These are phyloP conservation scores for Nicotiana noctiflora DNA, from an alignment of 257 asterid genomes.

Conservation along the genomic window DNA sequence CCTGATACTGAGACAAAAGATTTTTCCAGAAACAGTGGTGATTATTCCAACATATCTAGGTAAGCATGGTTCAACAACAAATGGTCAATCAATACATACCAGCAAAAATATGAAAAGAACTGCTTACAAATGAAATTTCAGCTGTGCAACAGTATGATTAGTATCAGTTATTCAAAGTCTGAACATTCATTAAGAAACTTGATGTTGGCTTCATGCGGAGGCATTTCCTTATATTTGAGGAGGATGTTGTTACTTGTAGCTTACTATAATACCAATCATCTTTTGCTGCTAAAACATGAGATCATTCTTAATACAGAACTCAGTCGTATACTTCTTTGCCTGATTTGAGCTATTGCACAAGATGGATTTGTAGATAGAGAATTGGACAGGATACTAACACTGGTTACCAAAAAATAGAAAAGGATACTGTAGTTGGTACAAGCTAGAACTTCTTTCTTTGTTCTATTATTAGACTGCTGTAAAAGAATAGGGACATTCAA, in stretches of 20 bases:
- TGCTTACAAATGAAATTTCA: not conserved
- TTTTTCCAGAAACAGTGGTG: slow-evolving; percentile 27
- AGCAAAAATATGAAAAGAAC: not conserved
- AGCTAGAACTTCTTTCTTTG: not conserved
- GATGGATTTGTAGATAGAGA: not conserved
- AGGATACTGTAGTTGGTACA: not conserved
- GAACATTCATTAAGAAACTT: not conserved
- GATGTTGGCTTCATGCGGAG: not conserved
- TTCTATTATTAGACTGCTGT: not conserved
- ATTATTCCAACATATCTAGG: slow-evolving; percentile 51
- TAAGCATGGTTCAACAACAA: slow-evolving; percentile 15
- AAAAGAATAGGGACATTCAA: not conserved
- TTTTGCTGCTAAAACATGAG: not conserved
- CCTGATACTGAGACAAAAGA: slow-evolving; percentile 49
- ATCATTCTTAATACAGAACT: not conserved
- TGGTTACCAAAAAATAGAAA: not conserved
- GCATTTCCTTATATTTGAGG: not conserved
- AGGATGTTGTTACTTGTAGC: not conserved
- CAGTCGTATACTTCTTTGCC: not conserved
- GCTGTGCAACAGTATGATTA: not conserved
- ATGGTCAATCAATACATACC: not conserved
- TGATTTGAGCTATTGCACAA: not conserved
- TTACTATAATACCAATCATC: not conserved
- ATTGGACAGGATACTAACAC: not conserved
- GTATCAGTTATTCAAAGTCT: not conserved